phyloP scores from a whole-genome alignment of 2,329 filamentous ascomycete genomes.

The Nothomitra cinnamomea region DNA sequence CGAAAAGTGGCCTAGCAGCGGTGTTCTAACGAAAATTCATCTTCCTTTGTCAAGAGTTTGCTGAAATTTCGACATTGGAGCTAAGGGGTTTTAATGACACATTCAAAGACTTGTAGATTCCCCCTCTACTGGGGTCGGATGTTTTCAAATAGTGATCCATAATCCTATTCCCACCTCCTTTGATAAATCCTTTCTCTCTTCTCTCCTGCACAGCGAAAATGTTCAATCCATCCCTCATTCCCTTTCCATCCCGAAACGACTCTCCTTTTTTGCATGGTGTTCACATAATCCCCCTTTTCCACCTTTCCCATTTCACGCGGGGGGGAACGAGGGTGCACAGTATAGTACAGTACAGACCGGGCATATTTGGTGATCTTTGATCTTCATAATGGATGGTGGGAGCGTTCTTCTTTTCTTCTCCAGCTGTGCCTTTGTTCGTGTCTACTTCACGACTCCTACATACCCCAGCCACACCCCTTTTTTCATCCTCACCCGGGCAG shows the following conservation, averaged over 20 bases:
- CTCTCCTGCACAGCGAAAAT: no score
- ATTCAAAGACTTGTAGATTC: conserved; percentile 8
- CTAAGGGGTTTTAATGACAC: conserved; percentile 1
- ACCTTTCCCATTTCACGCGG: neutral
- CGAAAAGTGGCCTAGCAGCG: conserved; percentile 81
- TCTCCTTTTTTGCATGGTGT: neutral
- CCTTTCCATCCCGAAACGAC: neutral
- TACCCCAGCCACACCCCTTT: no score
- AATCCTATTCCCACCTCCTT: neutral
- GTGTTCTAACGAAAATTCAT: conserved; percentile 42
- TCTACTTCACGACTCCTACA: no score
- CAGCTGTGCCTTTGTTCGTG: no score
- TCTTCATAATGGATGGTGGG: no score
- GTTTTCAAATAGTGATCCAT: neutral
- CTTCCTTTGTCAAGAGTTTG: neutral
- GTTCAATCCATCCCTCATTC: neutral
- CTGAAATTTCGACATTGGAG: neutral
- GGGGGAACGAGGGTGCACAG: no score
- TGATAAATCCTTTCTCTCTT: neutral
- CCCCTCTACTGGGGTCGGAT: neutral
- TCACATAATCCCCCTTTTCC: neutral
- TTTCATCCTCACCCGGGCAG: no score
- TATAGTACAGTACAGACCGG: no score
- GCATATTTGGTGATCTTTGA: no score
- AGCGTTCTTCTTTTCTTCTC: no score